phyloP scores from a whole-genome alignment of 192 early-diverging fungal genomes.

The Allomyces macrogynus region DNA sequence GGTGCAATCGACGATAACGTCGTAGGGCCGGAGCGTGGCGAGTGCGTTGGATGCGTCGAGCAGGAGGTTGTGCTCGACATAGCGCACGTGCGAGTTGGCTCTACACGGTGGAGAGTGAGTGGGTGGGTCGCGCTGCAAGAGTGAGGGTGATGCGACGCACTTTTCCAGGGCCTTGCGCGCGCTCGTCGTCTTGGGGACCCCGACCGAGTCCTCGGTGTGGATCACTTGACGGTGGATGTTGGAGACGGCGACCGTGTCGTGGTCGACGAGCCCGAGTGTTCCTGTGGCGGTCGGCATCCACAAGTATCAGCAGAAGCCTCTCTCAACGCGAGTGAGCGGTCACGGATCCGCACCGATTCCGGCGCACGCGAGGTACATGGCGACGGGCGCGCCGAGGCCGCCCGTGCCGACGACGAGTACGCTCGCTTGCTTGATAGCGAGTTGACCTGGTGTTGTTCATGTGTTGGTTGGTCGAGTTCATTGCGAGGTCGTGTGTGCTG shows the following conservation, averaged over 20 bases:
- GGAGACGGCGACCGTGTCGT: constrained; percentile 71
- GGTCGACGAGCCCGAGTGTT: constrained; percentile 70
- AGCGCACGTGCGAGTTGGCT: constrained; percentile 44
- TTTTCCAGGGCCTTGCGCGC: constrained; percentile 31
- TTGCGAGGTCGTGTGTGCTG: neutral
- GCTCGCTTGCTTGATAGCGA: constrained; percentile 44
- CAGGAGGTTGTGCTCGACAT: constrained; percentile 41
- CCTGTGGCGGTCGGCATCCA: too few species aligned
- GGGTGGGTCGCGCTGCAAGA: too few species aligned
- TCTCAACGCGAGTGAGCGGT: too few species aligned
- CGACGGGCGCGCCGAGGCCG: constrained; percentile 73
- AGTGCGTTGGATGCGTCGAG: constrained; percentile 67
- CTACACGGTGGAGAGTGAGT: constrained; percentile 12
- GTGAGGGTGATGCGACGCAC: too few species aligned
- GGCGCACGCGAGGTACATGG: constrained; percentile 70
- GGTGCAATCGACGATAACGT: constrained; percentile 72
- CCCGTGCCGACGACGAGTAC: constrained; percentile 86
- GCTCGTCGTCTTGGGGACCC: constrained; percentile 52
- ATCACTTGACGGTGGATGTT: constrained; percentile 92
- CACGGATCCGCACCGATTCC: constrained; percentile 41
- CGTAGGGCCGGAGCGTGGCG: constrained; percentile 45
- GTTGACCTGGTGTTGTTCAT: constrained; percentile 35
- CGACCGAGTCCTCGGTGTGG: constrained; percentile 51
- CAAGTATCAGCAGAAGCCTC: too few species aligned
- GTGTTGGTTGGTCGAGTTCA: neutral